Percentiles rank a stretch among this genome's conserved stretches.
phyloP scores from a whole-genome alignment of 192 early-diverging fungal genomes.

The Umbelopsis ramanniana region DNA sequence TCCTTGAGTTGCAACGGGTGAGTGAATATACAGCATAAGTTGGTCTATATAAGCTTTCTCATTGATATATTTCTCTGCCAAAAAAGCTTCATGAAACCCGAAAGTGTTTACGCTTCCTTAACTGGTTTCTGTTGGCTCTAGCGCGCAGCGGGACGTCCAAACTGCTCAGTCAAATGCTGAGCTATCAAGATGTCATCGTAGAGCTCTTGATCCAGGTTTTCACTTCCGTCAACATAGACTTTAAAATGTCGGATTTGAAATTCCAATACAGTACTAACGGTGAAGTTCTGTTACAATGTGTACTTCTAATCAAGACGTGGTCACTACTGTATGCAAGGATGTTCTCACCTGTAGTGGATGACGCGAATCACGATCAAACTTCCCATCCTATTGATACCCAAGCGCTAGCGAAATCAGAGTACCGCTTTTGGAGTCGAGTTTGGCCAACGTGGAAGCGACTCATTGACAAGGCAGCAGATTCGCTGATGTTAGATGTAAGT shows the following conservation, averaged over 20 bases:
- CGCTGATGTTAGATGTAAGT: not conserved
- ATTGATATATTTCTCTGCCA: not conserved
- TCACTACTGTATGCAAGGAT: constrained; percentile 34
- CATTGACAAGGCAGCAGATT: constrained; percentile 1
- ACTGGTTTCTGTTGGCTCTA: constrained; percentile 48
- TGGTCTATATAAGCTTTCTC: not conserved
- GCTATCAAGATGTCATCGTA: constrained; percentile 39
- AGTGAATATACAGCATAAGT: not conserved
- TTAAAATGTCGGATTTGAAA: constrained; percentile 34
- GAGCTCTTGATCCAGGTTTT: constrained; percentile 43
- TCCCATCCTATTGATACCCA: not conserved
- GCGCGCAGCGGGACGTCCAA: constrained; percentile 19
- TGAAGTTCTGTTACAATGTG: constrained; percentile 43
- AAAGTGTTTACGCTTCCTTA: constrained; percentile 43
- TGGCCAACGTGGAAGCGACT: constrained; percentile 16
- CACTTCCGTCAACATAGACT: constrained; percentile 36
- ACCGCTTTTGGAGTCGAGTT: constrained; percentile 4
- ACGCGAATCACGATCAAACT: not conserved
- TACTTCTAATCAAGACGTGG: constrained; percentile 47
- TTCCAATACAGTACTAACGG: constrained; percentile 43
- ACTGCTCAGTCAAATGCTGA: constrained; percentile 32
- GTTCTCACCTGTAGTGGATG: not conserved
- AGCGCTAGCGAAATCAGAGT: not conserved
- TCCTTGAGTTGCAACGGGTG: constrained; percentile 43
- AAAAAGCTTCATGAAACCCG: constrained; percentile 42